Conservation (phyloP, 2,329 filamentous ascomycete species). For the Phaeosphaeriaceae sp. region DNA sequence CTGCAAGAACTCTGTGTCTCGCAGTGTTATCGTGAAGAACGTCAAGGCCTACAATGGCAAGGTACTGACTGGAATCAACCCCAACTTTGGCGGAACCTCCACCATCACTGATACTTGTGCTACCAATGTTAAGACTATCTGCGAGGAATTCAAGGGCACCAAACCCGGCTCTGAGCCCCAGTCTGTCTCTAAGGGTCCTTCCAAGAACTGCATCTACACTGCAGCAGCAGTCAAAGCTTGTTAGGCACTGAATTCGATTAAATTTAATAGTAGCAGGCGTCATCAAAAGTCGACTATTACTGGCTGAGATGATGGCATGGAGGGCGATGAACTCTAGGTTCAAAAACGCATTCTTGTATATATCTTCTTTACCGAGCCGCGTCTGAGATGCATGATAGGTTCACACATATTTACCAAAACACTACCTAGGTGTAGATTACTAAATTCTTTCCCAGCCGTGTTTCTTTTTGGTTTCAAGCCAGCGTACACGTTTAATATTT, state of each 20-base stretch:
- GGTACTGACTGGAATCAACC: slow-evolving; percentile 58
- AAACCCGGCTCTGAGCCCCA: slow-evolving; percentile 37
- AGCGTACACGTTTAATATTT: no score
- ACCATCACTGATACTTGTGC: slow-evolving; percentile 48
- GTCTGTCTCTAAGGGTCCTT: slow-evolving; percentile 37
- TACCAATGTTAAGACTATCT: slow-evolving; percentile 39
- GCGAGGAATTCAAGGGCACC: slow-evolving; percentile 44
- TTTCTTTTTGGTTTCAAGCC: no score
- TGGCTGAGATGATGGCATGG: no score
- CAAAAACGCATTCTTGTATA: slow-evolving; percentile 29
- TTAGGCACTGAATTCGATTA: slow-evolving; percentile 16
- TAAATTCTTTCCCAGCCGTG: no score
- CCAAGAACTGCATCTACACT: slow-evolving; percentile 40
- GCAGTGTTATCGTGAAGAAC: slow-evolving; percentile 55
- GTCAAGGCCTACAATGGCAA: slow-evolving; percentile 53
- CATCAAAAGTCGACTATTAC: no score
- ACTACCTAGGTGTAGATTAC: no score
- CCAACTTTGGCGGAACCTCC: slow-evolving; percentile 60
- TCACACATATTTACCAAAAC: neutral
- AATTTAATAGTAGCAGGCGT: no score
- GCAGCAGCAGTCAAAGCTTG: slow-evolving; percentile 39
- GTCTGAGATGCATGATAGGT: slow-evolving; percentile 19
- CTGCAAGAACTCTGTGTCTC: slow-evolving; percentile 55
- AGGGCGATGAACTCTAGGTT: slow-evolving; percentile 7
- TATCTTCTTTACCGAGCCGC: slow-evolving; percentile 11